Evolutionary conservation across 2,329 filamentous ascomycete species (phyloP).

Genomic region (Verticillium isaacii): DNA sequence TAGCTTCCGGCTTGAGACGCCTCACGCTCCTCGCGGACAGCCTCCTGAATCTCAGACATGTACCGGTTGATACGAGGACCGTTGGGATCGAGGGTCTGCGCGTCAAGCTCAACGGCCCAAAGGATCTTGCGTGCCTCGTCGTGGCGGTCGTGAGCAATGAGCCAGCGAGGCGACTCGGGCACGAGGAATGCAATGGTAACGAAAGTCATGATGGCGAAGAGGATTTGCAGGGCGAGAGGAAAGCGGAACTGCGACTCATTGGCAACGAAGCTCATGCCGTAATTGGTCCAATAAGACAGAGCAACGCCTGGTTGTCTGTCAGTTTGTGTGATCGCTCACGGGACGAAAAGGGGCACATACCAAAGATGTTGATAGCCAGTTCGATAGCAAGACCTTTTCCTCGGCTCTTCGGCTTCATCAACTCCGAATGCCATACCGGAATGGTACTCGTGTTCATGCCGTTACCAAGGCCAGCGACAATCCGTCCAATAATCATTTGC

Average conservation of each 20-base stretch:
- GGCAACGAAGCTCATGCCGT: slow-evolving; percentile 29
- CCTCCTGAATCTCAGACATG: slow-evolving; percentile 30
- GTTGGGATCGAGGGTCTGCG: slow-evolving; percentile 17
- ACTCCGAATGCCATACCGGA: slow-evolving; percentile 36
- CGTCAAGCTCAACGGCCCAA: slow-evolving; percentile 24
- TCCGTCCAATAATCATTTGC: slow-evolving; percentile 32
- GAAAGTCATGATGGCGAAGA: slow-evolving; percentile 31
- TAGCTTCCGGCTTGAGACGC: slow-evolving; percentile 26
- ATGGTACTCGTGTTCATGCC: slow-evolving; percentile 40
- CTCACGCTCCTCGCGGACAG: slow-evolving; percentile 32
- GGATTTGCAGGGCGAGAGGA: slow-evolving; percentile 37
- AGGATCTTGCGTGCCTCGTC: slow-evolving; percentile 33
- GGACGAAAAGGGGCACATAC: not conserved
- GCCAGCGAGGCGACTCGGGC: slow-evolving; percentile 40
- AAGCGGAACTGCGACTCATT: slow-evolving; percentile 37
- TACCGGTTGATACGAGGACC: slow-evolving; percentile 20
- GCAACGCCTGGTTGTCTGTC: slow-evolving; percentile 17
- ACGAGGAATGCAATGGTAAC: slow-evolving; percentile 24
- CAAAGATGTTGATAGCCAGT: slow-evolving; percentile 32
- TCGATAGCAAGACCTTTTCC: slow-evolving; percentile 26
- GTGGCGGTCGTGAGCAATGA: slow-evolving; percentile 41
- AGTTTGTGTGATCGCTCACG: not conserved
- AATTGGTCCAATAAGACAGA: slow-evolving; percentile 30
- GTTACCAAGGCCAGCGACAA: slow-evolving; percentile 38
- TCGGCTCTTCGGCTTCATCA: slow-evolving; percentile 32